Conservation (phyloP, 257 asterid genomes). For the Solanum pennellii region DNA sequence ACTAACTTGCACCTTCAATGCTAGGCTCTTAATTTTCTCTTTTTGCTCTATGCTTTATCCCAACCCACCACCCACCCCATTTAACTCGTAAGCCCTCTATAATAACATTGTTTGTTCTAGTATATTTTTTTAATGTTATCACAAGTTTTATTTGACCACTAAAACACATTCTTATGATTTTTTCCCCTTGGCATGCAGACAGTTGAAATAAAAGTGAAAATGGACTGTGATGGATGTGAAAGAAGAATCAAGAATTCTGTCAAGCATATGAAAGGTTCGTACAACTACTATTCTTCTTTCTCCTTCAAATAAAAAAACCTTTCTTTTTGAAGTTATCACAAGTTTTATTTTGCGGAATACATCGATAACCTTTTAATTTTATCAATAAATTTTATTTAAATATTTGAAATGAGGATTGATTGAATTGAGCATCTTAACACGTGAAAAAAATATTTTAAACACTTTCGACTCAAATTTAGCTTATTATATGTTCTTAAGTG, state of each 20-base stretch:
- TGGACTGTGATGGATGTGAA: constrained; percentile 95
- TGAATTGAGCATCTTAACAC: neutral
- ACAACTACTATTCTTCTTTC: neutral
- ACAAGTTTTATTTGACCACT: neutral
- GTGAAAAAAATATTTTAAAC: neutral
- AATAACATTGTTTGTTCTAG: accelerated
- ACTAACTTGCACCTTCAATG: no score
- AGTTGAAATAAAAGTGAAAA: constrained; percentile 77
- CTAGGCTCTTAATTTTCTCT: neutral
- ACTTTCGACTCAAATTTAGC: neutral
- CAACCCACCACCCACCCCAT: no score
- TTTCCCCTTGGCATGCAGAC: constrained; percentile 29
- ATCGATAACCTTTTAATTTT: neutral
- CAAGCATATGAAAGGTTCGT: constrained; percentile 51
- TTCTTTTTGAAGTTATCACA: neutral
- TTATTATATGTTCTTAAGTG: neutral
- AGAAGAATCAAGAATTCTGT: constrained; percentile 73
- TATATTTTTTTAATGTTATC: neutral
- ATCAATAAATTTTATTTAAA: neutral
- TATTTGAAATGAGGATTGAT: neutral
- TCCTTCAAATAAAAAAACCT: neutral
- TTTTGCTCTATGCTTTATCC: neutral
- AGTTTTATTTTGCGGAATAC: neutral
- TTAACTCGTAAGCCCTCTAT: neutral
- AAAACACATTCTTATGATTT: neutral